Percentiles rank a stretch among this genome's conserved stretches.
phyloP scores from a whole-genome alignment of 306 rosid species.

The Mimosa pudica region DNA sequence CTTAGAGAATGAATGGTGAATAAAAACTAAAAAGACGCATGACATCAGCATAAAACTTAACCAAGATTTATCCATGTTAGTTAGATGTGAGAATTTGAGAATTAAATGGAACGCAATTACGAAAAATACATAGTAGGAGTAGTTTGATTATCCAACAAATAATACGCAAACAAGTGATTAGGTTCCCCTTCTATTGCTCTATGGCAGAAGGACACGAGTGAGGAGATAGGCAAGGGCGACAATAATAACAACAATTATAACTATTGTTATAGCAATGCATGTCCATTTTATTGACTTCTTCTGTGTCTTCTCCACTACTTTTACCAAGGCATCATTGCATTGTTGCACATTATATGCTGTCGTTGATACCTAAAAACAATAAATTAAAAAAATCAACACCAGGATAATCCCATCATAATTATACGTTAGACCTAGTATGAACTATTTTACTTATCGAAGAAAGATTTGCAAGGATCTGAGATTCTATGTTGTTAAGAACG shows the following conservation, averaged over 20 bases:
- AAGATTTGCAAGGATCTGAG: too few relatives aligned
- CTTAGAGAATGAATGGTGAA: too few relatives aligned
- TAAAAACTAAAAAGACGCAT: neutral
- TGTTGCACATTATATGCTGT: too few relatives aligned
- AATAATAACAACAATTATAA: slow-evolving; percentile 59
- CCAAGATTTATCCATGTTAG: neutral
- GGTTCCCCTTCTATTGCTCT: slow-evolving; percentile 58
- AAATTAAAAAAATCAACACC: too few relatives aligned
- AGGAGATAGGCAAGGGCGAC: slow-evolving; percentile 60
- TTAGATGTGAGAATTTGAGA: neutral
- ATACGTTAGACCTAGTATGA: too few relatives aligned
- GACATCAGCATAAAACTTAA: neutral
- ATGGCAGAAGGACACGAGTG: slow-evolving; percentile 49
- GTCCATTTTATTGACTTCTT: slow-evolving; percentile 81
- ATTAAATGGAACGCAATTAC: neutral
- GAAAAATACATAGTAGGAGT: too few relatives aligned
- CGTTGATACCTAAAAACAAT: too few relatives aligned
- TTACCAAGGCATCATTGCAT: too few relatives aligned
- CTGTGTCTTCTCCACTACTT: slow-evolving; percentile 51
- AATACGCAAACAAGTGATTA: slow-evolving; percentile 34
- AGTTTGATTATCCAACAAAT: neutral
- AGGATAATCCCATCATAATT: too few relatives aligned
- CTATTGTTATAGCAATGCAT: slow-evolving; percentile 82
- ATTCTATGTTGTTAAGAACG: too few relatives aligned
- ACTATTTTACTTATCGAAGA: too few relatives aligned